Percentiles rank a stretch among this genome's conserved stretches.
Evolutionary conservation across 163 green algal genomes (phyloP).

Genomic region (Scenedesmus sp.): DNA sequence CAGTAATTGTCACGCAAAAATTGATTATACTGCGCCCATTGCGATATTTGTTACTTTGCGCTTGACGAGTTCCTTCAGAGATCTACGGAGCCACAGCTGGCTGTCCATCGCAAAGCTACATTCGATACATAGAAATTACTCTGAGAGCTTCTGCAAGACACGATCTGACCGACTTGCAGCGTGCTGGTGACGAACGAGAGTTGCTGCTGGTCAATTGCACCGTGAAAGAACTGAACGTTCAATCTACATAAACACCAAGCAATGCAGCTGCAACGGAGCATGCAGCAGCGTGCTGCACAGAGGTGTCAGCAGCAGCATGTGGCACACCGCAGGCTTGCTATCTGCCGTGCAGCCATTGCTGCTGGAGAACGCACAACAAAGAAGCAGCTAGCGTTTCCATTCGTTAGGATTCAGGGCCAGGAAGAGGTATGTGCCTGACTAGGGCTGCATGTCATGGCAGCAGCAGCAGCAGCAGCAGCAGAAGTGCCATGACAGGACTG

Average conservation of each 20-base stretch:
- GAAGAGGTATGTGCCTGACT: constrained; percentile 69
- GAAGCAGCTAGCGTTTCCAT: constrained; percentile 85
- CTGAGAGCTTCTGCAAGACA: neutral
- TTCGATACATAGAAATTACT: neutral
- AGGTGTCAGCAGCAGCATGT: constrained; percentile 18
- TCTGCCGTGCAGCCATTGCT: neutral
- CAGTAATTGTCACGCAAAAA: neutral
- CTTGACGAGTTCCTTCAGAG: neutral
- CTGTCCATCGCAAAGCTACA: neutral
- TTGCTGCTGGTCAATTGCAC: neutral
- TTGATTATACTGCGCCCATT: neutral
- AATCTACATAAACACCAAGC: neutral
- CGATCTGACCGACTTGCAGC: neutral
- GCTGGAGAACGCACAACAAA: constrained; percentile 39
- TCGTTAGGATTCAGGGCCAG: constrained; percentile 89
- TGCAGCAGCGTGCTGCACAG: constrained; percentile 8
- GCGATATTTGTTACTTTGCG: neutral
- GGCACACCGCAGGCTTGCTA: neutral
- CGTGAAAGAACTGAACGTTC: neutral
- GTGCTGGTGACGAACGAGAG: constrained; percentile 21
- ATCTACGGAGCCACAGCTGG: neutral
- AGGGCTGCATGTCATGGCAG: constrained; percentile 62
- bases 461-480: neutral
- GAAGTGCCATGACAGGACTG: too few relatives aligned
- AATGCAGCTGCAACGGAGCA: constrained; percentile 21